Evolutionary conservation across 1,284 basidiomycete species (phyloP), one percentile per base, ranked within the genome.

Genomic region (Apiotrichum siamense): DNA sequence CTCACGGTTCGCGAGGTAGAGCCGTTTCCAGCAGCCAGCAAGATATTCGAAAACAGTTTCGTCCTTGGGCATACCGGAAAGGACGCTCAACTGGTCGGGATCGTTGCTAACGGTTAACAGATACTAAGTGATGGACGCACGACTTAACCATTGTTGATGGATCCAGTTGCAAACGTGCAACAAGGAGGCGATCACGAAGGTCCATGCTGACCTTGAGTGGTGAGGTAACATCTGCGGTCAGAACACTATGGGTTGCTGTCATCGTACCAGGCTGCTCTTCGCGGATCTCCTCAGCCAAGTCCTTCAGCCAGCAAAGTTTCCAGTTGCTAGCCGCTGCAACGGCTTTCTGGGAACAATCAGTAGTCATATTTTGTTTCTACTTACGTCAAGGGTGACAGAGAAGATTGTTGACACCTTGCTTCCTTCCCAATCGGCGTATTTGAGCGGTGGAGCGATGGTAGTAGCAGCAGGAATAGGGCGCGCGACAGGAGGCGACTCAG

Each of bases 11-110:
- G 78, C 78, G 2, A 72, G 60, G 55, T 88, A 85, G 39, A 87
- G 66, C 21, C 91, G 80, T 70, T 88, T 91, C 94, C 94, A 99
- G 63, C 87, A 87, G 20, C 85, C 85, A 1, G 90, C 80, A 21
- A 98, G 79, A 67, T 93, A 98, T 65, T 97, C 91, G 60, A 93
- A 93, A 0, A 84, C 80, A 0, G 92, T 93, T 72, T 92, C 83
- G 45, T 84, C 75, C 13, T 82, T 64, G 3, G 89, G 88, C 23
- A 96, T 75, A 23, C 86, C 86, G 2, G 86, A 85, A 7, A 94
- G 74, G 5, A 92, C 83, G 0, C 32, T 84, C 80, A 87, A 74
- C 62, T 82, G 85, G 43, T 93, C 88, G 4, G 86, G 74, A 65
- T 96, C 86, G 27, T 86, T 88, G 58, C 7, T 49, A 31, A 42